phyloP scores from a whole-genome alignment of 257 asterid genomes.

The Sherardia arvensis region DNA sequence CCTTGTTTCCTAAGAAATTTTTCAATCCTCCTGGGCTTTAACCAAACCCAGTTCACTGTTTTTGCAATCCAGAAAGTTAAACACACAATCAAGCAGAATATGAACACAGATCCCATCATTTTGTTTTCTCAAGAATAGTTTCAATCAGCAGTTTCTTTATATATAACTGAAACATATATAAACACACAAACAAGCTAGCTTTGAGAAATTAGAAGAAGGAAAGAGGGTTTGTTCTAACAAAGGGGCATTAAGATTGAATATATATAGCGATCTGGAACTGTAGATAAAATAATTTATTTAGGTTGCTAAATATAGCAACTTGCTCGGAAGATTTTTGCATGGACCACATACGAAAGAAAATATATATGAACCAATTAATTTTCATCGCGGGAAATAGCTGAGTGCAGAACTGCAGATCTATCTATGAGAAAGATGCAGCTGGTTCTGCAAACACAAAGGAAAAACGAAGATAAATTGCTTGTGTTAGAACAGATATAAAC shows the following conservation, averaged over 20 bases:
- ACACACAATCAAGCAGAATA: neutral
- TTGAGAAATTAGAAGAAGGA: neutral
- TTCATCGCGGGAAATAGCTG: too few relatives aligned
- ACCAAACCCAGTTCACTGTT: constrained; percentile 39
- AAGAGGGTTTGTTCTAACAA: neutral
- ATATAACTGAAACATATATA: neutral
- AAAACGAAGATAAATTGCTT: too few relatives aligned
- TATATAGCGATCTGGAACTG: constrained; percentile 15
- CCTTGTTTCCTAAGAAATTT: constrained; percentile 39
- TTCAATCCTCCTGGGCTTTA: constrained; percentile 37
- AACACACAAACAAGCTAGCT: neutral
- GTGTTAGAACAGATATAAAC: too few relatives aligned
- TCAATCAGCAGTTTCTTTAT: too few relatives aligned
- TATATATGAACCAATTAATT: neutral
- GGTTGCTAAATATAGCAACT: neutral
- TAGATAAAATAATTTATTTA: neutral
- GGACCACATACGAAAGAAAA: neutral
- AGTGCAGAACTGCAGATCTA: neutral
- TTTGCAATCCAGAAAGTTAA: constrained; percentile 21
- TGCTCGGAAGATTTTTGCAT: neutral
- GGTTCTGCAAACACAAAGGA: too few relatives aligned
- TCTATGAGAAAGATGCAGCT: neutral
- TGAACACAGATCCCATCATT: neutral
- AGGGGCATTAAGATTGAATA: constrained; percentile 2
- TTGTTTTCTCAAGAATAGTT: too few relatives aligned